A percentile compares a stretch with the other conserved stretches of the same genome.
Evolutionary conservation across 2,329 filamentous ascomycete species (phyloP).

Genomic region (Penicillium occitanis): DNA sequence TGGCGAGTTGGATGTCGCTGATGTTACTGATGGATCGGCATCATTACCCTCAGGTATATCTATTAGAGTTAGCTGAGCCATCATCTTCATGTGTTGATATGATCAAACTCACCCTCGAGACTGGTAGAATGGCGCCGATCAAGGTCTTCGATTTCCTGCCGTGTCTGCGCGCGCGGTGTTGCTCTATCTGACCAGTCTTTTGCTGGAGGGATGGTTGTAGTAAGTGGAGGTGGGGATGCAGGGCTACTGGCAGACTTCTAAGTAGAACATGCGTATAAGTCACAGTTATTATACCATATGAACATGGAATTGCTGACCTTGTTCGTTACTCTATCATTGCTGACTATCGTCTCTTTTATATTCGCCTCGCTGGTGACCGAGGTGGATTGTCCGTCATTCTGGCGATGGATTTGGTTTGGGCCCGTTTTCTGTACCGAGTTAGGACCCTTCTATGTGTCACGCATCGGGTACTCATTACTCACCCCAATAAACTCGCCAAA

Average conservation of each 20-base stretch:
- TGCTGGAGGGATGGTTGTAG: conserved; percentile 68
- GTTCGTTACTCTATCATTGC: conserved; percentile 1
- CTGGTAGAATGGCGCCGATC: conserved; percentile 64
- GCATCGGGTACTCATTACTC: conserved; percentile 16
- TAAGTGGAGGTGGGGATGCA: conserved; percentile 69
- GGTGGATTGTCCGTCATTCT: conserved; percentile 10
- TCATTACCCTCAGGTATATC: conserved; percentile 37
- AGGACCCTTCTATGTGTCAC: background rate
- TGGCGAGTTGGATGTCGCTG: conserved; percentile 11
- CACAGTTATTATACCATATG: background rate
- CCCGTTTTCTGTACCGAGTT: conserved; percentile 14
- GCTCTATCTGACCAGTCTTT: conserved; percentile 66
- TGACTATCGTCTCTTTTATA: conserved; percentile 14
- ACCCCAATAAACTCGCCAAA: conserved; percentile 74
- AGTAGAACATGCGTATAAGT: conserved; percentile 16
- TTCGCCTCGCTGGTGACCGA: conserved; percentile 10
- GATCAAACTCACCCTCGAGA: conserved; percentile 63
- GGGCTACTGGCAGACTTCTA: conserved; percentile 39
- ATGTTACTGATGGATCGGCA: conserved; percentile 20
- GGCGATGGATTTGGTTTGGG: conserved; percentile 9
- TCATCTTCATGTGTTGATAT: background rate
- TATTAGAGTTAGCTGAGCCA: conserved; percentile 20
- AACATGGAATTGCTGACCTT: conserved; percentile 14
- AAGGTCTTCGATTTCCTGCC: conserved; percentile 66
- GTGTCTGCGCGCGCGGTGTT: conserved; percentile 80